Evolutionary conservation across 192 early-diverging fungal species (phyloP).

Genomic region (Neocallimastix lanati): DNA sequence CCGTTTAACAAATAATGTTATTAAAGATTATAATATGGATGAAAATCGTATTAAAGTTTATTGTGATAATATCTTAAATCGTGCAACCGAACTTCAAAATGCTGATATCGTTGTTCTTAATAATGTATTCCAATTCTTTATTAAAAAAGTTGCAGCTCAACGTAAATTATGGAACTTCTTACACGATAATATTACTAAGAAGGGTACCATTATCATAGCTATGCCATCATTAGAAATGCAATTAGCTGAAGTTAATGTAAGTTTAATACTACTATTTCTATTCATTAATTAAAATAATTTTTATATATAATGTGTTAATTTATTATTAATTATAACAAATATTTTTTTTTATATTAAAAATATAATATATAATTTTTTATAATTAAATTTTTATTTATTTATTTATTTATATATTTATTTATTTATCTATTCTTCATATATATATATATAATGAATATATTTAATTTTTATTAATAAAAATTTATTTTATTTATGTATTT

Average conservation of each 20-base stretch:
- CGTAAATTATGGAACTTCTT: neutral
- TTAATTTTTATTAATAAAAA: no score
- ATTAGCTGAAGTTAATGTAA: neutral
- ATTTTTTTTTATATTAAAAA: no score
- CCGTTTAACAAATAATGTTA: neutral
- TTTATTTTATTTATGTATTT: no score
- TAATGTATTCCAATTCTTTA: neutral
- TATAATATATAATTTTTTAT: no score
- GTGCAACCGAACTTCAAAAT: neutral
- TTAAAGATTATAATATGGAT: neutral
- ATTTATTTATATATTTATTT: no score
- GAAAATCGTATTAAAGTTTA: neutral
- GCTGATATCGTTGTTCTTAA: neutral
- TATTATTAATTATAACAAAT: no score
- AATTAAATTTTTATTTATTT: no score
- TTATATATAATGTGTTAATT: no score
- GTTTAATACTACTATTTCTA: neutral
- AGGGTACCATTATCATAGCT: neutral
- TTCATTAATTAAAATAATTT: no score
- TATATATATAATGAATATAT: no score
- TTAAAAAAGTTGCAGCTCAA: neutral
- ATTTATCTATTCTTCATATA: no score
- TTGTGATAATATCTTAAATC: neutral
- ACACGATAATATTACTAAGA: neutral
- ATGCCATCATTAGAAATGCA: neutral